Conservation (phyloP, 2,329 filamentous ascomycete genomes). For the Colletotrichum sp. region DNA sequence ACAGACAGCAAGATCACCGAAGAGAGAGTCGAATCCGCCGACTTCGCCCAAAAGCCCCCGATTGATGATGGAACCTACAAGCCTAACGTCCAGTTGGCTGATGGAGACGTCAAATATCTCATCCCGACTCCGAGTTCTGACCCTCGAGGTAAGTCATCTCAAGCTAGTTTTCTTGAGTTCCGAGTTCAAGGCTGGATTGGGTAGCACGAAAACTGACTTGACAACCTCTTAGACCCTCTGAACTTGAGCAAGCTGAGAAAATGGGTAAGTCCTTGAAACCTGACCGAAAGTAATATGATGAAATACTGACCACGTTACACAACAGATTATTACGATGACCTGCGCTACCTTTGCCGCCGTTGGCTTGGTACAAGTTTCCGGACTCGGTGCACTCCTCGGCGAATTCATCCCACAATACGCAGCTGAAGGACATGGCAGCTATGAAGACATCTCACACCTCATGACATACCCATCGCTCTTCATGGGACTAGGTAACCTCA, state of each 20-base stretch:
- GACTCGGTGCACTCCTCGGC: constrained; percentile 3
- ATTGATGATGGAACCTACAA: not conserved
- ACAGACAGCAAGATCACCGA: constrained; percentile 1
- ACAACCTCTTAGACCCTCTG: not conserved
- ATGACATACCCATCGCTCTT: constrained; percentile 7
- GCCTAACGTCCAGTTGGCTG: constrained; percentile 29
- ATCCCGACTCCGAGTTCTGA: constrained; percentile 38
- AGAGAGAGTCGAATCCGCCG: constrained; percentile 2
- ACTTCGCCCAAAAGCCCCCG: not conserved
- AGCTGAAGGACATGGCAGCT: constrained; percentile 1
- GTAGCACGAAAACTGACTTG: not conserved
- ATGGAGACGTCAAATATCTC: constrained; percentile 33
- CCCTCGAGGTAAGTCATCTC: constrained; percentile 25
- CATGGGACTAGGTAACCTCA: constrained; percentile 35
- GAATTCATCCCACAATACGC: constrained; percentile 2
- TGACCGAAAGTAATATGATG: accelerated
- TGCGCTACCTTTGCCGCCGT: not conserved
- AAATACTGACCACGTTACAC: not conserved
- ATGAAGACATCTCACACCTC: constrained; percentile 2
- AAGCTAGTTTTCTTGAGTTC: not conserved
- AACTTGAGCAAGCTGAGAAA: constrained; percentile 1
- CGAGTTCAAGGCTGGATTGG: not conserved
- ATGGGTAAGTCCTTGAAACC: not conserved
- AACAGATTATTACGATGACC: not conserved
- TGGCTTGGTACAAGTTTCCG: constrained; percentile 4